These are phyloP conservation scores for Tylopilus rubrobrunneus DNA, from an alignment of 768 basidiomycete species.

Conservation along the genomic window DNA sequence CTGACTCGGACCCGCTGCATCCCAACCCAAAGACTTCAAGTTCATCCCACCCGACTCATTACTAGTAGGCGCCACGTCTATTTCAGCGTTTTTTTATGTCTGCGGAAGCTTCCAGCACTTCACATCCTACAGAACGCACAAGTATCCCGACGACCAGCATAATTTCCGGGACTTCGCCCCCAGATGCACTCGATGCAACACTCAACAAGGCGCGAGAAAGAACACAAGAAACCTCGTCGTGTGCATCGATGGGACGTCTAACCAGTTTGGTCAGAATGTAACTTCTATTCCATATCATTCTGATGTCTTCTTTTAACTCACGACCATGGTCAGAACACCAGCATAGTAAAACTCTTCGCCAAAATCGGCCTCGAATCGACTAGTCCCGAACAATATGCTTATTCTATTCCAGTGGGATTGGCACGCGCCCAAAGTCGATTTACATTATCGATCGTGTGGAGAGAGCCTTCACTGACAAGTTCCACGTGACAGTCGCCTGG, in stretches of 20 bases:
- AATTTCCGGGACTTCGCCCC: neutral
- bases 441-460: neutral
- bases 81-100: neutral
- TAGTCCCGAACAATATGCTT: constrained; percentile 22
- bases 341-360: constrained; percentile 32
- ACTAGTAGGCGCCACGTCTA: neutral
- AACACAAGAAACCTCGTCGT: constrained; percentile 30
- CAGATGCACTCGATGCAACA: constrained; percentile 15
- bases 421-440: constrained; percentile 18
- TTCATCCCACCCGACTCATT: neutral
- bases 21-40: neutral
- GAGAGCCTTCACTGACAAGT: no score
- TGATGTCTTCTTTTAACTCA: neutral
- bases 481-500: neutral
- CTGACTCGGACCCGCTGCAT: neutral
- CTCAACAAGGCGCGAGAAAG: neutral
- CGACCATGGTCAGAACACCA: constrained; percentile 26
- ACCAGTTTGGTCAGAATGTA: constrained; percentile 36
- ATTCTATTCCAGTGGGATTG: constrained; percentile 36
- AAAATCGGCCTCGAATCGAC: constrained; percentile 15
- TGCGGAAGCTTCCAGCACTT: neutral
- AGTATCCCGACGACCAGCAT: neutral
- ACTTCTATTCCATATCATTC: constrained; percentile 11
- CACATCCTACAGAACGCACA: neutral
- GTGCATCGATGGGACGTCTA: constrained; percentile 20